Evolutionary conservation across 345 rosid genomes (phyloP).

Genomic region (Lepidium sativum): DNA sequence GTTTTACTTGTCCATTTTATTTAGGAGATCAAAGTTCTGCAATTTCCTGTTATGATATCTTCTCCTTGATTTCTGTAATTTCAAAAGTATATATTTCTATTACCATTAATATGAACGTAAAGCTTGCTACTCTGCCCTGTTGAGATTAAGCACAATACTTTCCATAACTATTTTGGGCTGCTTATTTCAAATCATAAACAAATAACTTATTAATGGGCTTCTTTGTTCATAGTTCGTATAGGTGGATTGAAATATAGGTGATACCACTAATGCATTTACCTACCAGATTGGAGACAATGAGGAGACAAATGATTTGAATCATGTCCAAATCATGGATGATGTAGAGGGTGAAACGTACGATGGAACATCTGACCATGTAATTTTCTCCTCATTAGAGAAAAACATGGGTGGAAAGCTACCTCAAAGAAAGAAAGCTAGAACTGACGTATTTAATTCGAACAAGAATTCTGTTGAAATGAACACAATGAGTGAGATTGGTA

Average conservation of each 20-base stretch:
- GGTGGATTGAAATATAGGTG: not conserved
- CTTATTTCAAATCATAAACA: not conserved
- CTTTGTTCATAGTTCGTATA: too few species aligned
- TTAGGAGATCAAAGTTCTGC: too few species aligned
- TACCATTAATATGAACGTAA: too few species aligned
- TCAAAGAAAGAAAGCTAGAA: constrained; percentile 8
- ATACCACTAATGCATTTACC: not conserved
- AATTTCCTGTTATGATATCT: too few species aligned
- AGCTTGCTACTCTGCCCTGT: too few species aligned
- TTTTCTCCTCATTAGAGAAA: not conserved
- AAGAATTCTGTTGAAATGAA: not conserved
- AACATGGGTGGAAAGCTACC: not conserved
- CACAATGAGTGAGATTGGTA: not conserved
- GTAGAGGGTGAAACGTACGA: not conserved
- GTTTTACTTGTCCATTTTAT: too few species aligned
- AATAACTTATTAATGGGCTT: too few species aligned
- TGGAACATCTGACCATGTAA: not conserved
- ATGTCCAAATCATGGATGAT: not conserved
- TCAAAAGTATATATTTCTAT: too few species aligned
- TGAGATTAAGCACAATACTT: too few species aligned
- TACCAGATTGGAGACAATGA: not conserved
- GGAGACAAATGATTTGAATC: not conserved
- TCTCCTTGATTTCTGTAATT: too few species aligned
- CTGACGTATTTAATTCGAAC: not conserved
- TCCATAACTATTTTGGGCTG: too few species aligned